Base-by-base conservation (phyloP, 768 basidiomycete species). In the Neoboletus brunneissimus region DNA sequence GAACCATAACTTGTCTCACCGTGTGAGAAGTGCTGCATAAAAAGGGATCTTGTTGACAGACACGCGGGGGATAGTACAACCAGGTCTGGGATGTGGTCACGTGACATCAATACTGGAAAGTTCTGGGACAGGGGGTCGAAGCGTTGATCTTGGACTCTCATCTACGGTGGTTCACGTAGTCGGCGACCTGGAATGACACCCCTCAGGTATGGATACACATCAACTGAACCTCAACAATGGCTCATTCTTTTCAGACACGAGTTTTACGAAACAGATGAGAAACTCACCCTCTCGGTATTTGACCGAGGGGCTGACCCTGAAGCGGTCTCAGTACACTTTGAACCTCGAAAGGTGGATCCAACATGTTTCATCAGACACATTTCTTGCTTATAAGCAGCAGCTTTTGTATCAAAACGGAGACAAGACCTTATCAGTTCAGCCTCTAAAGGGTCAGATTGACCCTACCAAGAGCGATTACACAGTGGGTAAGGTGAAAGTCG, bases 401-500 rank as follows among this genome's bases (percentile, higher is more conserved):
- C 22, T 62, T 22, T 43, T 50, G 54, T 92, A 91, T 64, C 74
- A 76, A 48, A 74, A 91, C 61, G 89, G 85, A 60, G 88, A 89
- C 45, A 88, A 86, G 62, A 67, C 69, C n/a, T 78, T 95, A 42
- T 74, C 77, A 5, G 75, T 98, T 15, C 84, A 89, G 54, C 95
- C 94, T 10, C 77, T 98, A 15, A 88, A 87, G 65, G 90, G 89
- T 41, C 84, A 86, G 68, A 91, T 98, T 65, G 81, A 88, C 67
- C 74, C 87, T 5, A 76, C 77, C 31, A 75, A 77, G 55, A 83
- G 85, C 62, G 77, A 79, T 25, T 88, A 76, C 68, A 83, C 83
- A 12, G 84, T 95, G 18, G 84, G 91, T 22, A 89, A 87, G 67
- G 86, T 94, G 64, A 98, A 98, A 72, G 80, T 98, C 53, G 96